phyloP scores from a whole-genome alignment of 306 rosid genomes.

The Leucaena leucocephala region DNA sequence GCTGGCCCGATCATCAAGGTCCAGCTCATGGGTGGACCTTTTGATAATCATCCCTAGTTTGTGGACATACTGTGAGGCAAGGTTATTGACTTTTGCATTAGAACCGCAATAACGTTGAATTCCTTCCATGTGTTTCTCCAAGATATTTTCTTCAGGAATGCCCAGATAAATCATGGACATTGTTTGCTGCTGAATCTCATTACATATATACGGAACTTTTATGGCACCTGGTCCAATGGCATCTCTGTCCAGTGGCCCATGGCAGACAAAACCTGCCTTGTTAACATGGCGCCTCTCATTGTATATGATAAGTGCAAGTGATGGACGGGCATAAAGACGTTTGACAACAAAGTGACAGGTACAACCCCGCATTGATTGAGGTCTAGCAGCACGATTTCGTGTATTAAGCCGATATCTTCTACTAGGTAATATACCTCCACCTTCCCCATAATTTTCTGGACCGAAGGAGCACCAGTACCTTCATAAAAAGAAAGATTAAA shows the following conservation, averaged over 20 bases:
- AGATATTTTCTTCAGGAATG: slow-evolving; percentile 90
- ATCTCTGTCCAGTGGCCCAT: slow-evolving; percentile 93
- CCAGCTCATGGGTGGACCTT: slow-evolving; percentile 91
- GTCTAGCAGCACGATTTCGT: slow-evolving; percentile 97
- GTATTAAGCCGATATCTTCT: slow-evolving; percentile 93
- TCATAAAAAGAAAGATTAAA: slow-evolving; percentile 32
- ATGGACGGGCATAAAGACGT: slow-evolving; percentile 87
- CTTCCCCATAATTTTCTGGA: slow-evolving; percentile 96
- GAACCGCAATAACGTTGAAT: slow-evolving; percentile 83
- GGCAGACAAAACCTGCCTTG: slow-evolving; percentile 91
- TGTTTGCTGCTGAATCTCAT: slow-evolving; percentile 94
- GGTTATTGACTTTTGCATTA: slow-evolving; percentile 72
- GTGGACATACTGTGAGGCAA: slow-evolving; percentile 94
- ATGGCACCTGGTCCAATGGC: slow-evolving; percentile 96
- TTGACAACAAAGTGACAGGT: slow-evolving; percentile 91
- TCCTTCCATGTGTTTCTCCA: slow-evolving; percentile 95
- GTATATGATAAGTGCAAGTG: slow-evolving; percentile 76
- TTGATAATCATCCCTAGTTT: slow-evolving; percentile 94
- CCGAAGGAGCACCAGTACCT: slow-evolving; percentile 99
- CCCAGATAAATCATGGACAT: slow-evolving; percentile 97
- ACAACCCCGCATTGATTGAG: slow-evolving; percentile 97
- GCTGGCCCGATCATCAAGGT: slow-evolving; percentile 95
- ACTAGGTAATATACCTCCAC: slow-evolving; percentile 88
- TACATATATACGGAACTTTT: slow-evolving; percentile 82
- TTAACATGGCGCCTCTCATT: slow-evolving; percentile 86